A percentile compares a stretch with the other conserved stretches of the same genome.
phyloP scores from a whole-genome alignment of 768 basidiomycete genomes.

The Macrolepiota fuliginosa region DNA sequence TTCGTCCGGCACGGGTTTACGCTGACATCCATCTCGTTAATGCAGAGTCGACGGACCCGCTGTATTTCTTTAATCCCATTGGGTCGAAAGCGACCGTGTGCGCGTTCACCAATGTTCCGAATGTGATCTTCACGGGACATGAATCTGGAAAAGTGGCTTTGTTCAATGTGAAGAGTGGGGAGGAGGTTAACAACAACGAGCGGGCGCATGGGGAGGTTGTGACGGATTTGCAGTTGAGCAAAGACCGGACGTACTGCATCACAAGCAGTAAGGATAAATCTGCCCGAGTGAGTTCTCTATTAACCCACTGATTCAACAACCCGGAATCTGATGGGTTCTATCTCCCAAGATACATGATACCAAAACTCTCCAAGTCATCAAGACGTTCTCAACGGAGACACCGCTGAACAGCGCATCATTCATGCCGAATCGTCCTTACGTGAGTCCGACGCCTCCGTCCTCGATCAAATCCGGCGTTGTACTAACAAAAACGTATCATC shows the following conservation, averaged over 20 bases:
- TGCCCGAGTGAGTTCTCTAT: slow-evolving; percentile 64
- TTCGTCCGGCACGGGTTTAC: neutral
- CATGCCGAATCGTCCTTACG: slow-evolving; percentile 82
- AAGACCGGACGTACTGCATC: slow-evolving; percentile 91
- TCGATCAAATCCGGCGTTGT: neutral
- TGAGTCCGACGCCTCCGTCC: slow-evolving; percentile 28
- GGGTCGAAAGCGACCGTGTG: slow-evolving; percentile 98
- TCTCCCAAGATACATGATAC: slow-evolving; percentile 80
- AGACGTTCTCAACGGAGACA: slow-evolving; percentile 91
- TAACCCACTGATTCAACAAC: neutral
- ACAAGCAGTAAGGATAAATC: slow-evolving; percentile 97
- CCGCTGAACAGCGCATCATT: slow-evolving; percentile 93
- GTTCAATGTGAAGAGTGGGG: slow-evolving; percentile 85
- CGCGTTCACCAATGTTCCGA: slow-evolving; percentile 78
- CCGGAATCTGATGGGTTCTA: neutral
- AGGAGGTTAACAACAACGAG: slow-evolving; percentile 81
- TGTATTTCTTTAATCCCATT: slow-evolving; percentile 78
- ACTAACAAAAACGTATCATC: neutral
- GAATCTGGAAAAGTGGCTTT: slow-evolving; percentile 94
- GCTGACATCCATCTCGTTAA: neutral
- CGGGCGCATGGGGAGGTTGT: slow-evolving; percentile 84
- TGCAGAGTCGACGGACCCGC: slow-evolving; percentile 74
- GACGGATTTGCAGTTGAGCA: slow-evolving; percentile 89
- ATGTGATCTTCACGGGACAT: slow-evolving; percentile 88
- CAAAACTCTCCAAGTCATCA: slow-evolving; percentile 85